A percentile compares a stretch with the other conserved stretches of the same genome.
Conservation (phyloP, 441 rosid species). For the Gossypium gossypioides region DNA sequence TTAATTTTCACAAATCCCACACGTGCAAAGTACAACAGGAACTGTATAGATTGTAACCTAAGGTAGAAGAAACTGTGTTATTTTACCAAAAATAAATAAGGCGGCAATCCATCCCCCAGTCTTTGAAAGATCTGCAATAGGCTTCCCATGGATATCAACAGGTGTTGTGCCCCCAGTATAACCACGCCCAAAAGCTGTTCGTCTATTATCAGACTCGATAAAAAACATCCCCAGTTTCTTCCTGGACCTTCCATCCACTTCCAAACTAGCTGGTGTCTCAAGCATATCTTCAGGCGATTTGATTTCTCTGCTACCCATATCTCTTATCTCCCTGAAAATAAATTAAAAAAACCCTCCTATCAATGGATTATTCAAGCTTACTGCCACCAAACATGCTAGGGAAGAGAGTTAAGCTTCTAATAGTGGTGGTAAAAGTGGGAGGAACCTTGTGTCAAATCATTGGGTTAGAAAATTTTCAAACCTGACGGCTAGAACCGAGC, state of each 20-base stretch:
- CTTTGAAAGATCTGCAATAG: constrained; percentile 67
- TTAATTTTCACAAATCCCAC: not conserved
- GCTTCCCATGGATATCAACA: constrained; percentile 69
- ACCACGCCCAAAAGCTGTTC: constrained; percentile 70
- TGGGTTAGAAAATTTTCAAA: not conserved
- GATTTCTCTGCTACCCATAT: constrained; percentile 55
- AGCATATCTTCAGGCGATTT: constrained; percentile 41
- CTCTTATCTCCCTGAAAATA: constrained; percentile 15
- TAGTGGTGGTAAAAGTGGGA: not conserved
- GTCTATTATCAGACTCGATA: constrained; percentile 72
- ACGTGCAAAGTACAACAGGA: not conserved
- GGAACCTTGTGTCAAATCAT: not conserved
- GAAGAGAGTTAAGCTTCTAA: not conserved
- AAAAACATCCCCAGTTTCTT: constrained; percentile 64
- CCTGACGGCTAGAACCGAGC: not conserved
- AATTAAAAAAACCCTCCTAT: not conserved
- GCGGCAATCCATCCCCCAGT: constrained; percentile 96
- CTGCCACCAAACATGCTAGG: not conserved
- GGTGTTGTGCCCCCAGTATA: constrained; percentile 84
- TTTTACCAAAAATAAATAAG: constrained; percentile 70
- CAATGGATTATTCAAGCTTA: not conserved
- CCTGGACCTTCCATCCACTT: constrained; percentile 28
- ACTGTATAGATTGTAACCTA: not conserved
- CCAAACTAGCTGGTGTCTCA: constrained; percentile 27
- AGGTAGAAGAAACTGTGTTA: not conserved